Evolutionary conservation across 441 rosid species (phyloP).

Genomic region (Biscutella laevigata): DNA sequence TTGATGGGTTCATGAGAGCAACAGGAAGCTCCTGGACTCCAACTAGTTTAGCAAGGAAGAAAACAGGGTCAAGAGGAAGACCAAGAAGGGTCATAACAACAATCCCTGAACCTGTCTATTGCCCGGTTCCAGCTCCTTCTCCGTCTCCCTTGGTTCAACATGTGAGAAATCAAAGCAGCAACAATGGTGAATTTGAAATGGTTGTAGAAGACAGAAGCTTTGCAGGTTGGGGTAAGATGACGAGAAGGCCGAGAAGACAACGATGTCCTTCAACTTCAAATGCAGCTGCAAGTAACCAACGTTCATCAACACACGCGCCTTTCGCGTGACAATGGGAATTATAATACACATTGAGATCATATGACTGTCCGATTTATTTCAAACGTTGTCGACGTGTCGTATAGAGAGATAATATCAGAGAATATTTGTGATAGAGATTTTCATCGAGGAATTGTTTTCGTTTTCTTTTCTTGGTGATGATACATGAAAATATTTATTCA

Average conservation of each 20-base stretch:
- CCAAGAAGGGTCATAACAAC: constrained; percentile 30
- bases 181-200: constrained; percentile 34
- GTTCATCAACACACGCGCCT: constrained; percentile 20
- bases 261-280: constrained; percentile 76
- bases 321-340: constrained; percentile 24
- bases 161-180: constrained; percentile 10
- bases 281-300: constrained; percentile 26
- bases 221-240: constrained; percentile 93
- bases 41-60: constrained; percentile 43
- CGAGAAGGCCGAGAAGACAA: constrained; percentile 90
- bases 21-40: constrained; percentile 70
- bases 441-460: constrained; percentile 12
- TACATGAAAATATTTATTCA: constrained; percentile 5
- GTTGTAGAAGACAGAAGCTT: constrained; percentile 71
- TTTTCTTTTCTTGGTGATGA: constrained; percentile 12
- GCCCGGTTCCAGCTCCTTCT: not conserved
- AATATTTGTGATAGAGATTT: constrained; percentile 13
- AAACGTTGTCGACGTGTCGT: constrained; percentile 7
- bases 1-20: constrained; percentile 88
- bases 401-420: constrained; percentile 14
- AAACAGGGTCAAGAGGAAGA: constrained; percentile 76
- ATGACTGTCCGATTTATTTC: constrained; percentile 12
- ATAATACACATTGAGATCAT: too few species aligned
- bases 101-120: constrained; percentile 22
- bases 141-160: constrained; percentile 16